Percentiles rank a stretch among this genome's conserved stretches.
These are phyloP conservation scores for Capsella rubella DNA, from an alignment of 441 rosid genomes.

Conservation along the genomic window DNA sequence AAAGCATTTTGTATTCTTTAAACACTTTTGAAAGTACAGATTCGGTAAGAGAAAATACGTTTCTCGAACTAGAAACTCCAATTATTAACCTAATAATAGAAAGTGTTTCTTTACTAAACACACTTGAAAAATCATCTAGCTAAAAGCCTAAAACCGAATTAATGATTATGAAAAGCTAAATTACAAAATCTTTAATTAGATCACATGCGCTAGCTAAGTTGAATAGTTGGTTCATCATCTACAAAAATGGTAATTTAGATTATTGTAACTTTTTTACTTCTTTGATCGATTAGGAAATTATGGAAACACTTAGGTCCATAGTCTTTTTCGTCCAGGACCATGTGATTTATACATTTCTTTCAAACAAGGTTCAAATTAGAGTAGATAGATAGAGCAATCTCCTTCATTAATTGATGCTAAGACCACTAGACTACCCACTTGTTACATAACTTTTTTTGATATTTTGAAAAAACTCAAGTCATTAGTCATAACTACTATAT, in stretches of 20 bases:
- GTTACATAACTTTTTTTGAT: background rate
- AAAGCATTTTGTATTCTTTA: background rate
- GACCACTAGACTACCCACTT: slow-evolving; percentile 4
- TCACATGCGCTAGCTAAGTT: background rate
- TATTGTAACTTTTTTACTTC: background rate
- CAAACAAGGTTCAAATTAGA: background rate
- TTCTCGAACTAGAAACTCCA: background rate
- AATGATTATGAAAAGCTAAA: too few species aligned
- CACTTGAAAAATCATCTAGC: background rate
- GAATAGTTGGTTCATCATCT: background rate
- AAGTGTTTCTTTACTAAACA: background rate
- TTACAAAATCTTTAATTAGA: background rate
- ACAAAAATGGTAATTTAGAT: background rate
- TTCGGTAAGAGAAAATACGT: background rate
- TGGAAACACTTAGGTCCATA: too few species aligned
- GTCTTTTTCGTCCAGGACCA: background rate
- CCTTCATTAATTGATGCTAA: background rate
- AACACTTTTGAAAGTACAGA: background rate
- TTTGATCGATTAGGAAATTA: background rate
- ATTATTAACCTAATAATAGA: background rate
- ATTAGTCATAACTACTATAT: slow-evolving; percentile 15
- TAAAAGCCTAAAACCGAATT: background rate
- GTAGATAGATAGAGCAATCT: background rate
- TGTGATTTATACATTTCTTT: background rate
- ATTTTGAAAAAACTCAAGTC: background rate